A percentile compares a stretch with the other conserved stretches of the same genome.
Evolutionary conservation across 2,329 filamentous ascomycete genomes (phyloP).

Genomic region (Ophiostoma fasciatum): DNA sequence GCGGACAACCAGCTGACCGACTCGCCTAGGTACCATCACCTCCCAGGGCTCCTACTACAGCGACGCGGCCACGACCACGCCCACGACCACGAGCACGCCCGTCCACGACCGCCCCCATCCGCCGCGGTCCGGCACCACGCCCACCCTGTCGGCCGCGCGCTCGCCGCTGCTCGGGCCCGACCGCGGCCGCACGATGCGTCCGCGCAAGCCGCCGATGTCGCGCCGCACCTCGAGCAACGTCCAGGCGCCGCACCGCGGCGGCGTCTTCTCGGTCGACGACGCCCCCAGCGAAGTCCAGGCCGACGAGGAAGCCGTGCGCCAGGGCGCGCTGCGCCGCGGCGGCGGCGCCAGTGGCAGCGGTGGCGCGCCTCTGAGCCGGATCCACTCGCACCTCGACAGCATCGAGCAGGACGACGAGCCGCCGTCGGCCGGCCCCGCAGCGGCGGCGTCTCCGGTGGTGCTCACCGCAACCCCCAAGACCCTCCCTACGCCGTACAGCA

Average conservation of each 20-base stretch:
- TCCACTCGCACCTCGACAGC: conserved; percentile 17
- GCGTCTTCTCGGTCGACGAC: conserved; percentile 84
- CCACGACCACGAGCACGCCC: conserved; percentile 9
- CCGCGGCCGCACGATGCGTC: conserved; percentile 33
- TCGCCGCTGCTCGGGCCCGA: conserved; percentile 33
- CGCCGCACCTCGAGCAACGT: conserved; percentile 60
- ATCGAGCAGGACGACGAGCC: conserved; percentile 15
- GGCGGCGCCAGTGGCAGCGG: background rate
- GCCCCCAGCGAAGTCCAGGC: conserved; percentile 66
- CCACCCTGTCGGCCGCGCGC: conserved; percentile 19
- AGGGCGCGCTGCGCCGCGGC: conserved; percentile 11
- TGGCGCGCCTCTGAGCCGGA: conserved; percentile 12
- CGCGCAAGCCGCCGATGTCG: conserved; percentile 57
- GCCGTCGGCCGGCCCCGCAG: background rate
- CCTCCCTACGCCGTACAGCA: background rate
- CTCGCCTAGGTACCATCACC: conserved; percentile 4
- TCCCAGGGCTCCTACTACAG: conserved; percentile 5
- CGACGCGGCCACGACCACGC: too few relatives aligned
- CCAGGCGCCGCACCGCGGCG: conserved; percentile 62
- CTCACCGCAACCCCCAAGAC: background rate
- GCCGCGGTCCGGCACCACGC: conserved; percentile 19
- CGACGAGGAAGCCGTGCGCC: conserved; percentile 32
- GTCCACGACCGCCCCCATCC: conserved; percentile 25
- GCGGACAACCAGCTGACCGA: too few relatives aligned
- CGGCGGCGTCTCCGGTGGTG: background rate